Evolutionary conservation across 331 rosid species (phyloP), one percentile per base, ranked within the genome.

Genomic region (Saraca asoca): DNA sequence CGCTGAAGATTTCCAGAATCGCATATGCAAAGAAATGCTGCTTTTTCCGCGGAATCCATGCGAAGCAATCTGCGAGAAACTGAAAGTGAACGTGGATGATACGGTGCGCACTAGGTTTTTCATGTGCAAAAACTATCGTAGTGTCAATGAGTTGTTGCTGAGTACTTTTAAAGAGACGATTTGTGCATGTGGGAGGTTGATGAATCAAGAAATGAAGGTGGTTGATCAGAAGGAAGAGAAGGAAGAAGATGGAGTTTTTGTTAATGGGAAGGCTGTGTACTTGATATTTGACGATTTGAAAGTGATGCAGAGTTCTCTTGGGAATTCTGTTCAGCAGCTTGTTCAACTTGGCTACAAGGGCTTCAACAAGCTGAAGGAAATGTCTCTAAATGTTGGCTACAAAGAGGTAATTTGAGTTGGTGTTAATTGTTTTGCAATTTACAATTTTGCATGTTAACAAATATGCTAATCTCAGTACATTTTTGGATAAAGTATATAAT

Each of bases 201-300:
- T 71, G 75, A 9, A 11, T 5, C 12, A 41, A 51, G 60, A 49
- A 37, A 11, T 51, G 51, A 50, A 35, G 9, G 8, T 34, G 18
- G 59, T 9, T 10, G 70, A 65, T 35, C 33, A 33, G 4, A 33
- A 5, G 12, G 17, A 49, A 24, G 34, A 34, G 45, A 12, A 0
- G 5, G 9, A 13, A 9, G 29, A 7, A 6, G 11, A 48, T 11
- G 75, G 62, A 14, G 62, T 41, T 59, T 71, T 71, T 71, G 68
- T 71, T 11, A 51, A 42, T 11, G 38, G 12, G 5, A 9, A 33
- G 5, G 13, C 54, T 5, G 61, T 15, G 46, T 71, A n/a, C 33
- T 12, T 71, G 54, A 33, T 71, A 37, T 61, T 71, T 39, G 69
- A 71, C 60, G 69, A 71, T 41, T 39, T 60, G n/a, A 50, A 8